Evolutionary conservation across 1,284 basidiomycete species (phyloP).

Genomic region (Irpex lacteus): DNA sequence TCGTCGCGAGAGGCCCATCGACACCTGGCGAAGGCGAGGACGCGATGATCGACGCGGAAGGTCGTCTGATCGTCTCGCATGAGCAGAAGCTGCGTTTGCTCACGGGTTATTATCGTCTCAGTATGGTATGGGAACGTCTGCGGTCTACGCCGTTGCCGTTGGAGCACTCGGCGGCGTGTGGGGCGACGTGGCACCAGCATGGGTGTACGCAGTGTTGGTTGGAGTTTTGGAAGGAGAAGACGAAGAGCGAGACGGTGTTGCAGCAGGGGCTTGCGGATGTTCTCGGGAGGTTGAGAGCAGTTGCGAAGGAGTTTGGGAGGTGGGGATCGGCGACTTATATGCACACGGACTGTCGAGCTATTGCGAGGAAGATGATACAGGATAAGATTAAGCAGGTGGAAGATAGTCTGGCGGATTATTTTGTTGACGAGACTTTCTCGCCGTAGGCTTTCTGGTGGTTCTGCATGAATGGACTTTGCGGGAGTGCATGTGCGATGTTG

Average conservation of each 20-base stretch:
- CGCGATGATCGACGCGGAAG: constrained; percentile 34
- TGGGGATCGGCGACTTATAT: constrained; percentile 70
- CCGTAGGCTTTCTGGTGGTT: no score
- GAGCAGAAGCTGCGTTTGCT: constrained; percentile 61
- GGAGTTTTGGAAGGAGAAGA: constrained; percentile 50
- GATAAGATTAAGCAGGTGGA: constrained; percentile 53
- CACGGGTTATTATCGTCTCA: constrained; percentile 62
- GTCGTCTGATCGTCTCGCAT: constrained; percentile 45
- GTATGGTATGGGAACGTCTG: constrained; percentile 58
- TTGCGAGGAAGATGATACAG: constrained; percentile 50
- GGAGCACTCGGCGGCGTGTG: constrained; percentile 58
- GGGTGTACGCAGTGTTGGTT: constrained; percentile 59
- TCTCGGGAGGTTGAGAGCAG: constrained; percentile 53
- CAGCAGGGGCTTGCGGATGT: constrained; percentile 58
- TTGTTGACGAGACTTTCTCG: constrained; percentile 30
- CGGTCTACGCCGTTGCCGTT: constrained; percentile 52
- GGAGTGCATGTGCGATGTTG: neutral
- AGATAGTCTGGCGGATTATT: constrained; percentile 58
- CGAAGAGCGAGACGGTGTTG: constrained; percentile 56
- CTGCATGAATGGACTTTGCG: neutral
- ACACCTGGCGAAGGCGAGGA: constrained; percentile 1
- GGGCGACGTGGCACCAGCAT: constrained; percentile 65
- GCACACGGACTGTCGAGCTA: constrained; percentile 64
- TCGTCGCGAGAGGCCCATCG: constrained; percentile 27
- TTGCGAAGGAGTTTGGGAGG: constrained; percentile 61